Conservation (phyloP, 441 rosid genomes). For the Manihot esculenta region DNA sequence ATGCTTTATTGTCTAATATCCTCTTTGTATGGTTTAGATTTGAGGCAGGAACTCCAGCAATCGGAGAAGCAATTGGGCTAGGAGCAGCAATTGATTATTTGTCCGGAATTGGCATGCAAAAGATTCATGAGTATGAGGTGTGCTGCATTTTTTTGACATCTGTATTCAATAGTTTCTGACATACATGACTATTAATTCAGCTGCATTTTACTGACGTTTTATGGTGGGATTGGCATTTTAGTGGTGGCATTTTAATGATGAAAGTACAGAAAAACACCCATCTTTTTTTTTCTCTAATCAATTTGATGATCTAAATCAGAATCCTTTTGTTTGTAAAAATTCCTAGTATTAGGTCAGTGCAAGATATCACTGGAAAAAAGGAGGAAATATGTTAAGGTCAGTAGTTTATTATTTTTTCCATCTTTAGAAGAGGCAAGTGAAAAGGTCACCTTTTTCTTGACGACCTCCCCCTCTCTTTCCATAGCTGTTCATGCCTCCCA, state of each 20-base stretch:
- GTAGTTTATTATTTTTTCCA: background rate
- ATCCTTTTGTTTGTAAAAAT: no score
- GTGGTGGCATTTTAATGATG: no score
- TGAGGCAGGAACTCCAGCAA: constrained; percentile 85
- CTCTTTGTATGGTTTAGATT: constrained; percentile 49
- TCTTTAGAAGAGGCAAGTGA: background rate
- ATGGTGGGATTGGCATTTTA: no score
- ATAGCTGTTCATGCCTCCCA: no score
- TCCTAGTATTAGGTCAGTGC: no score
- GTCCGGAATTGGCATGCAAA: constrained; percentile 74
- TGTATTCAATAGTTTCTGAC: background rate
- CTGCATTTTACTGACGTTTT: no score
- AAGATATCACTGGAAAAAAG: no score
- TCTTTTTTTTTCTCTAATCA: no score
- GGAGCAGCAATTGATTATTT: constrained; percentile 84
- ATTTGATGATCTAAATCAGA: no score
- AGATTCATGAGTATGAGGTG: constrained; percentile 85
- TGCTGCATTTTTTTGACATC: constrained; percentile 17
- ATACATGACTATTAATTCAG: no score
- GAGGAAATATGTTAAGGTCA: no score
- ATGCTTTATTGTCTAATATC: constrained; percentile 14
- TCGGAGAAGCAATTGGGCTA: constrained; percentile 37
- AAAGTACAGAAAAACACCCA: no score
- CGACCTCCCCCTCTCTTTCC: background rate
- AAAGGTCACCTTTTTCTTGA: background rate